Evolutionary conservation across 75 land plant genomes (phyloP), one percentile per base, ranked within the genome.

Genomic region (Isoetes taiwanensis): DNA sequence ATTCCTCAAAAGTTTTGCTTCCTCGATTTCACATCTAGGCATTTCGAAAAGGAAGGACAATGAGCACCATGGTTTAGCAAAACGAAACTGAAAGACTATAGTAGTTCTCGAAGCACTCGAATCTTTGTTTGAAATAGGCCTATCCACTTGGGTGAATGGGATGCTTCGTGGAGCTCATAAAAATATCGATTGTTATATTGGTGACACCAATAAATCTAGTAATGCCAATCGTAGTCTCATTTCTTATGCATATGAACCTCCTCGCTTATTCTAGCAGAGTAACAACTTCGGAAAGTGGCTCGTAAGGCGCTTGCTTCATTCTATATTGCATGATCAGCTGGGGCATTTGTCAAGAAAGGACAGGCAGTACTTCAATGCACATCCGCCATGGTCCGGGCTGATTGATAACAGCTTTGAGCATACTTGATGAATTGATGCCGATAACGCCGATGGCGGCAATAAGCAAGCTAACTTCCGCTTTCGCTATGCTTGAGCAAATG

Each of bases 401-500:
- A 38, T 40, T 55, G 69, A 69, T 25, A 43, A 59, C 12, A 39
- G 37, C n/a, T 33, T 61, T 72, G 28, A 64, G 75, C 11, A 56
- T 58, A 62, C 86, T 75, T 43, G 54, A 64, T 40, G 70, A 75
- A 14, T 29, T 76, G 89, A 83, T 20, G 27, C 50, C 59, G 80
- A 75, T 53, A 66, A 43, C 23, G 35, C 58, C 38, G 68, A 73
- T 26, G 65, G 61, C 33, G 62, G 70, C 26, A 41, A 63, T 31
- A 72, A 64, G 12, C 79, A 75, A 66, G 35, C 60, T 6, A 77
- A 79, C 61, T 74, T 93, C 25, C 98, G 87, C 66, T 93, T 94
- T 52, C 87, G 83, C 54, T 93, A 93, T 71, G 80, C 80, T 14
- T 93, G 98, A 95, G 81, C 98, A 37, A 90, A 84, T 62, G 88